phyloP scores from a whole-genome alignment of 2,329 filamentous ascomycete genomes.

The Aspergillus calidoustus region DNA sequence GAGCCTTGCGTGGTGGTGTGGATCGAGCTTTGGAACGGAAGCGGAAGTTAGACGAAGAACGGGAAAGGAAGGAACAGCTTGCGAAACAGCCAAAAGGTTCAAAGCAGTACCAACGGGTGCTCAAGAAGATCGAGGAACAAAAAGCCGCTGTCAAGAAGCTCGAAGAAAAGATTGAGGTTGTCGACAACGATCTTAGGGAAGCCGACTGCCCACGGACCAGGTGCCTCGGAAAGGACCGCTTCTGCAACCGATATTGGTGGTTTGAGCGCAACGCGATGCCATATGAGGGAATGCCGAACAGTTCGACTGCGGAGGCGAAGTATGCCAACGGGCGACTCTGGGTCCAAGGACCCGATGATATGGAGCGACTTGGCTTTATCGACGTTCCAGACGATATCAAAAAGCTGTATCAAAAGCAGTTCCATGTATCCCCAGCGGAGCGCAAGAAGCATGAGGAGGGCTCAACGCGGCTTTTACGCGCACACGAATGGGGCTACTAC shows the following conservation, averaged over 20 bases:
- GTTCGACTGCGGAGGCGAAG: slow-evolving; percentile 81
- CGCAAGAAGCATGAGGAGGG: slow-evolving; percentile 88
- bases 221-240: slow-evolving; percentile 89
- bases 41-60: slow-evolving; percentile 72
- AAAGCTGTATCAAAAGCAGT: slow-evolving; percentile 75
- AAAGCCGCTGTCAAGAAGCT: slow-evolving; percentile 78
- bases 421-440: slow-evolving; percentile 81
- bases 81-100: slow-evolving; percentile 75
- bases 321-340: slow-evolving; percentile 96
- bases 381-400: slow-evolving; percentile 73
- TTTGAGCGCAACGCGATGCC: slow-evolving; percentile 99
- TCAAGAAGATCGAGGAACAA: slow-evolving; percentile 88
- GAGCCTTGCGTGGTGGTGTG: slow-evolving; percentile 64
- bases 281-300: slow-evolving; percentile 82
- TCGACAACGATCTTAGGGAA: slow-evolving; percentile 92
- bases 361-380: slow-evolving; percentile 85
- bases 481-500: slow-evolving; percentile 88
- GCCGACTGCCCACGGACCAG: slow-evolving; percentile 90
- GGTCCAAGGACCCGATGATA: slow-evolving; percentile 92
- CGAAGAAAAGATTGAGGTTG: slow-evolving; percentile 80
- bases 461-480: slow-evolving; percentile 73
- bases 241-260: slow-evolving; percentile 99
- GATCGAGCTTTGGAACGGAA: slow-evolving; percentile 77
- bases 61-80: slow-evolving; percentile 69
- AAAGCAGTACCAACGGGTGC: slow-evolving; percentile 83